These are phyloP conservation scores for Penicillium olsonii DNA, from an alignment of 2,329 filamentous ascomycete genomes.

Conservation along the genomic window DNA sequence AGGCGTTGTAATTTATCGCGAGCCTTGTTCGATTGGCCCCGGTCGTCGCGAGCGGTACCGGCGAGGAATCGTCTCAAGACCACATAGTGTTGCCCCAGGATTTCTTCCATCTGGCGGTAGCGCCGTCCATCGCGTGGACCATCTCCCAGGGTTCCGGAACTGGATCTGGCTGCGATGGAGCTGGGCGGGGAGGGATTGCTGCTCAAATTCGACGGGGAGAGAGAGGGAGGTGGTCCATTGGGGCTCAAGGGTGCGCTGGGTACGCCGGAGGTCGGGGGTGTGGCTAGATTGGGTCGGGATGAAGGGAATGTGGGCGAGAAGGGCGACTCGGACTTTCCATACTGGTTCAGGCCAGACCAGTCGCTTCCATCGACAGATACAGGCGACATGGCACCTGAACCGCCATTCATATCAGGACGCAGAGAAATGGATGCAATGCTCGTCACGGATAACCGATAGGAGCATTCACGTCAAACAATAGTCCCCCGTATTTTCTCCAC, in stretches of 20 bases:
- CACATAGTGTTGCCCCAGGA: conserved; percentile 78
- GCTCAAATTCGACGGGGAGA: conserved; percentile 24
- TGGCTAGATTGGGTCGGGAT: conserved; percentile 56
- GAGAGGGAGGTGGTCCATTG: conserved; percentile 46
- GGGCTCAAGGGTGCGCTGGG: conserved; percentile 60
- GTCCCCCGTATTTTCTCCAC: conserved; percentile 10
- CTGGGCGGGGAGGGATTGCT: conserved; percentile 78
- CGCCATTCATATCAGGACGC: conserved; percentile 63
- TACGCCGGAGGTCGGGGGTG: conserved; percentile 67
- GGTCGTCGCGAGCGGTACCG: conserved; percentile 70
- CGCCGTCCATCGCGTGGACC: conserved; percentile 61
- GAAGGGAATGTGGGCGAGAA: conserved; percentile 51
- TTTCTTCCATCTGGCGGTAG: conserved; percentile 62
- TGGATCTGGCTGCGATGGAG: conserved; percentile 74
- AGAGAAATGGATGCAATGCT: conserved; percentile 5
- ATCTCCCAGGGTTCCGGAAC: conserved; percentile 70
- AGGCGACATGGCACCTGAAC: conserved; percentile 77
- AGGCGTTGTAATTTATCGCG: conserved; percentile 91
- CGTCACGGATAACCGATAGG: conserved; percentile 1
- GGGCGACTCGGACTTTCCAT: conserved; percentile 52
- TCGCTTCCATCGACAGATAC: conserved; percentile 80
- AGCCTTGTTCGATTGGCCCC: conserved; percentile 79
- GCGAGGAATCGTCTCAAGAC: conserved; percentile 76
- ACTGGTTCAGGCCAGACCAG: conserved; percentile 72
- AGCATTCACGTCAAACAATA: conserved; percentile 4